Conservation (phyloP, 495 filamentous ascomycete species). For the Aspergillus mulundensis region DNA sequence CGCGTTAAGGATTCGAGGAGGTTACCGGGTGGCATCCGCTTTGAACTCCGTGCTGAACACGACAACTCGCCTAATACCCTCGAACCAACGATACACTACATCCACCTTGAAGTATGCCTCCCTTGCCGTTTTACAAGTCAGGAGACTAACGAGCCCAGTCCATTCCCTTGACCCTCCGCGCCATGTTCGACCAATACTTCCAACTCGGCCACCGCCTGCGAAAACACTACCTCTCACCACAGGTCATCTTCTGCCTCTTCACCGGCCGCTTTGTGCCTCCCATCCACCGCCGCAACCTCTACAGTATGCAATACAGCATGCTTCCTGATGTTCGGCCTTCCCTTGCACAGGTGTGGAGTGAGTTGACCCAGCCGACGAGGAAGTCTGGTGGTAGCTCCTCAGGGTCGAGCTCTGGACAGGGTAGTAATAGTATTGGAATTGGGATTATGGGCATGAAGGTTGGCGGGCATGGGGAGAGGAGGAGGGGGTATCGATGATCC, state of each 20-base stretch:
- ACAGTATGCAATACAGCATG: conserved; percentile 98
- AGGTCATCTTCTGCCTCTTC: conserved; percentile 79
- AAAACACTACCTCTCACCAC: conserved; percentile 88
- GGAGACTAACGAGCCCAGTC: conserved; percentile 48
- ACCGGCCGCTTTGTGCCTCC: conserved; percentile 89
- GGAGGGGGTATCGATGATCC: conserved; percentile 39
- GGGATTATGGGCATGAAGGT: conserved; percentile 25
- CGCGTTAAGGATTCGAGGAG: conserved; percentile 88
- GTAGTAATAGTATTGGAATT: conserved; percentile 16
- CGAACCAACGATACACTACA: conserved; percentile 61
- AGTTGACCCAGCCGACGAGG: conserved; percentile 55
- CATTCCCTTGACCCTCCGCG: conserved; percentile 80
- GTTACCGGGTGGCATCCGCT: conserved; percentile 89
- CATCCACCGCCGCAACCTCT: conserved; percentile 89
- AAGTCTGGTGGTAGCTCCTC: conserved; percentile 29
- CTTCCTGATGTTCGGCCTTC: conserved; percentile 76
- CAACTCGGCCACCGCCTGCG: conserved; percentile 87
- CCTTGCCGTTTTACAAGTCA: background rate
- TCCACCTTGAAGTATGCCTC: conserved; percentile 66
- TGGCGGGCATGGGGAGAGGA: conserved; percentile 35
- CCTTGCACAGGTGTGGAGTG: conserved; percentile 80
- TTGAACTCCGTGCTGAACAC: conserved; percentile 69
- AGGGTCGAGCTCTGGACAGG: conserved; percentile 24
- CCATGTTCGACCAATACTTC: conserved; percentile 97
- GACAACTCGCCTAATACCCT: conserved; percentile 23